Evolutionary conservation across 148 eudicot genomes (phyloP).

Genomic region (Amaranthus hypochondriacus): DNA sequence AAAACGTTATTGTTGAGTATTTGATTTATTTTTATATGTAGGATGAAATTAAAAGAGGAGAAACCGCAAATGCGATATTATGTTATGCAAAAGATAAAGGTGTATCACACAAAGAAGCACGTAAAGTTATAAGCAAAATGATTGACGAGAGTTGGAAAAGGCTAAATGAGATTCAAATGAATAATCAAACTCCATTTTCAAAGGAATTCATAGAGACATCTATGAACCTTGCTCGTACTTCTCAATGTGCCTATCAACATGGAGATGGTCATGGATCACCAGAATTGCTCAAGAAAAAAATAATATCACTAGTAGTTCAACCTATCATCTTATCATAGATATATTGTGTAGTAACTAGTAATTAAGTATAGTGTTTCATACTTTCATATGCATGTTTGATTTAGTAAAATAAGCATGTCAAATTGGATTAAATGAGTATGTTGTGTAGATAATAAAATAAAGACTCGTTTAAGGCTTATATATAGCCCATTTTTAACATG

Average conservation of each 20-base stretch:
- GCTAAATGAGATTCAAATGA: conserved; percentile 17
- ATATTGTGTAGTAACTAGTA: too few relatives aligned
- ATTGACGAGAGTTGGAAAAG: conserved; percentile 32
- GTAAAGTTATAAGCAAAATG: conserved; percentile 18
- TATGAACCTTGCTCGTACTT: conserved; percentile 28
- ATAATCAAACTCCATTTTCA: conserved; percentile 9
- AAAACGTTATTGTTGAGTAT: background rate
- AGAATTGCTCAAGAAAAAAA: conserved; percentile 12
- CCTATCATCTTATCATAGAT: conserved; percentile 13
- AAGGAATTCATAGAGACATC: conserved; percentile 14
- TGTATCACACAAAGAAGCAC: conserved; percentile 20
- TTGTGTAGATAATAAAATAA: too few relatives aligned
- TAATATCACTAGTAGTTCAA: conserved; percentile 21
- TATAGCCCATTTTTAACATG: too few relatives aligned
- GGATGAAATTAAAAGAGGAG: conserved; percentile 35
- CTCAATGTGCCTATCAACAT: conserved; percentile 27
- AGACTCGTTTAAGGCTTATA: too few relatives aligned
- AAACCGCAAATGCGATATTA: conserved; percentile 26
- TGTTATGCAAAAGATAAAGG: conserved; percentile 30
- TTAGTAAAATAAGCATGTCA: too few relatives aligned
- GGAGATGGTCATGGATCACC: conserved; percentile 41
- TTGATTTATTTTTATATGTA: background rate
- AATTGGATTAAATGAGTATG: too few relatives aligned
- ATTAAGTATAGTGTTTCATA: too few relatives aligned
- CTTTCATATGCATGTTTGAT: too few relatives aligned